Base-by-base conservation (phyloP, 108 stramenopile genomes). In the Nitzschia putrida region DNA sequence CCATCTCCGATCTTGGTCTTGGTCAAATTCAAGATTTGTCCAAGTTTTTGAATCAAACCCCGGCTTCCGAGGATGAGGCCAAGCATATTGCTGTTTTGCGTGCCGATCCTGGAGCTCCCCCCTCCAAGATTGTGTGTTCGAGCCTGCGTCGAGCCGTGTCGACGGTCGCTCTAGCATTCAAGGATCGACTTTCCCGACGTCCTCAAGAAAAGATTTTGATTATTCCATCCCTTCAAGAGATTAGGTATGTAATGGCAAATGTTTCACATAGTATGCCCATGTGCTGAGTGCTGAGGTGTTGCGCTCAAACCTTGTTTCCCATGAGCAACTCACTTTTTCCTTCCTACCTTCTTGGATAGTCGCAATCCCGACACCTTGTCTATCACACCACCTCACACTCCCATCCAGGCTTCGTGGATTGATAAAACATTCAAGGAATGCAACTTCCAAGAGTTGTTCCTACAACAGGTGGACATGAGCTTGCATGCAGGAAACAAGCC, bases 321-420 rank as follows among this genome's bases (percentile, higher is more conserved):
- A 34, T 4, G 4, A 4, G 1, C 3, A 34, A 34, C 29, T 34
- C 47, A 49, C 47, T 49, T 49, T 49, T 18, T 34, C 4, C 29
- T 34, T 1, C 4, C 20, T 22, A 50, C 50, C 7, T 34, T 26
- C 18, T 53, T 47, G 24, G 37, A 14, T 20, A 80, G 85, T 38
- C 77, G 83, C 41, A 97, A 97, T 75, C 90, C 93, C 6, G 96
- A 97, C 76, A 91, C 96, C 9, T 61, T 92, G 29, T 82, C 81
- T 74, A 92, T 97, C 41, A 88, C 95, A 11, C 94, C 94, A 12
- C 76, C 92, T 7, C 64, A 80, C 12, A 80, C 84, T 20, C 53
- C 56, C 8, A 86, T 92, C 22, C 79, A 79, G 44, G 87, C 93
- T 0, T 90, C 90, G 3, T 96, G 90, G 91, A 89, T 89, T 29